Evolutionary conservation across 495 filamentous ascomycete genomes (phyloP), one percentile per base, ranked within the genome.

Genomic region (Corynascus novoguineensis): DNA sequence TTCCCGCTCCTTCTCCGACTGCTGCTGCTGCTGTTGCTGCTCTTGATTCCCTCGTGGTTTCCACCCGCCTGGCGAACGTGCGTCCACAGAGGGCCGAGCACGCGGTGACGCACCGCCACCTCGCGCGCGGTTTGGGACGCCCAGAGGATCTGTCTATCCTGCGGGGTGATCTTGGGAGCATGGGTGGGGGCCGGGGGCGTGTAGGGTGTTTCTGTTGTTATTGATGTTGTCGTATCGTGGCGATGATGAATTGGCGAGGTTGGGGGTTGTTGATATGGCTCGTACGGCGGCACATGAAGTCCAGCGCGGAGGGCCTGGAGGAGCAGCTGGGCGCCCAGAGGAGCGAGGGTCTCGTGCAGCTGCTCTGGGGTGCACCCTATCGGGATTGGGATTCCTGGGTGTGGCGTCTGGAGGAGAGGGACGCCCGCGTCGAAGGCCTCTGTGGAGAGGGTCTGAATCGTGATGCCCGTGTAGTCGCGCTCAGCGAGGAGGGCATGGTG

Each of bases 401-500:
- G 47, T 0, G 67, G 55, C 1, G 75, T 69, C 70, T 92, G 91
- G 8, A 80, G 72, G 14, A 98, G 75, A 17, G 96, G 81, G 15
- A 66, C 64, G 15, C 93, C 93, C 40, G 82, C 79, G 71, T 98
- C 93, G 64, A 97, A 96, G 52, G 72, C 65, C 11, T 75, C 71
- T 0, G 78, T 76, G 65, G 96, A 84, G 35, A 98, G 76, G 7
- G 90, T 96, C 68, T 97, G 93, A 28, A 98, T 74, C 0, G 86
- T 87, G 15, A 95, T 77, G 15, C 91, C 91, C 0, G 87, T 87
- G 41, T 64, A 67, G 6, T 64, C 66, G 50, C 73, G 72, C 15
- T 72, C 68, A 40, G 78, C 65, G 21, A 96, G 78, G 48, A 96
- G 76, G 44, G 87, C 83, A 70, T 92, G 86, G 53, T 92, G 86